Percentiles rank a stretch among this genome's conserved stretches.
Evolutionary conservation across 75 land plant species (phyloP).

Genomic region (Isoetes taiwanensis): DNA sequence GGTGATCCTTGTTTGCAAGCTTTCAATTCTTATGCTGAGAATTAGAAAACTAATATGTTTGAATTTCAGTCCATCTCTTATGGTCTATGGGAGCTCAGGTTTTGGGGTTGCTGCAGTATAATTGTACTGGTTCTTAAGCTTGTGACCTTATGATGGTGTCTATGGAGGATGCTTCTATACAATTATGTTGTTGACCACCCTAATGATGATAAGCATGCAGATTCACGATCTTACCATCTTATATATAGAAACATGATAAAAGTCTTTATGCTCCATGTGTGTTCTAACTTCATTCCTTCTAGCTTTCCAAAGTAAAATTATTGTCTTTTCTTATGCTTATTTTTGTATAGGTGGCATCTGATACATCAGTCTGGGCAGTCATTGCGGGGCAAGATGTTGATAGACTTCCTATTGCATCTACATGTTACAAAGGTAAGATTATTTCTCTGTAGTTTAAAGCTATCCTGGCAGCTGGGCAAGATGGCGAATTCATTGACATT

Average conservation of each 20-base stretch:
- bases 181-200: background rate
- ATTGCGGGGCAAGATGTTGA: constrained; percentile 95
- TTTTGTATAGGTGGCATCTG: constrained; percentile 54
- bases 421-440: constrained; percentile 69
- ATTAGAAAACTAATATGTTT: too few species aligned
- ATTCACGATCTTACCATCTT: background rate
- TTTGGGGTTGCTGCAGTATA: too few species aligned
- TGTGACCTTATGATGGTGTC: too few species aligned
- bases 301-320: background rate
- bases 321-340: background rate
- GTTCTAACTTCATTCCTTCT: background rate
- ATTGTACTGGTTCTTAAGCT: too few species aligned
- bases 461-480: background rate
- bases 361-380: constrained; percentile 69
- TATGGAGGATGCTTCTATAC: background rate
- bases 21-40: too few species aligned
- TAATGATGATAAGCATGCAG: background rate
- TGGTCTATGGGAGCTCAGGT: too few species aligned
- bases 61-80: too few species aligned
- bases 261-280: background rate
- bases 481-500: background rate
- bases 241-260: background rate
- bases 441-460: background rate
- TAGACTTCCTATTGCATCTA: constrained; percentile 86
- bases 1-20: too few species aligned